Percentiles rank a stretch among this genome's conserved stretches.
phyloP scores from a whole-genome alignment of 805 yeast species.

The Candida michaelii region DNA sequence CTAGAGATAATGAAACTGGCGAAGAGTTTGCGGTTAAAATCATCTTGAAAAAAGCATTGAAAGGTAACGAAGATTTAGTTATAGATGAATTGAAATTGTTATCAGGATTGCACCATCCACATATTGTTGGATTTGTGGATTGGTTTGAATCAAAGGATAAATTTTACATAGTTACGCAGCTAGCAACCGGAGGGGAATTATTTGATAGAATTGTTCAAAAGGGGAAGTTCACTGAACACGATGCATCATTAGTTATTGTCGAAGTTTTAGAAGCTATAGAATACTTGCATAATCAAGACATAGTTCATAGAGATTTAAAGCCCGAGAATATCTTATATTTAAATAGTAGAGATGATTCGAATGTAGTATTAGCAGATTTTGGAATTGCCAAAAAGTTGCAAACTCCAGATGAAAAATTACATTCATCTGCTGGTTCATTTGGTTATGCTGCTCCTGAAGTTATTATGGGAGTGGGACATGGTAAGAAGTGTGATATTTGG shows the following conservation, averaged over 20 bases:
- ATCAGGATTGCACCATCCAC: slow-evolving; percentile 70
- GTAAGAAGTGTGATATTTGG: slow-evolving; percentile 96
- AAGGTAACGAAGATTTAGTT: slow-evolving; percentile 75
- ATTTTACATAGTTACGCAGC: slow-evolving; percentile 88
- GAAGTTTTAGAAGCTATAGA: slow-evolving; percentile 77
- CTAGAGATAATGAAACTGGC: slow-evolving; percentile 46
- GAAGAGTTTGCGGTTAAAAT: slow-evolving; percentile 90
- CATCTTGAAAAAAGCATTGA: slow-evolving; percentile 78
- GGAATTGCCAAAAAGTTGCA: slow-evolving; percentile 86
- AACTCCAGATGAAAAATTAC: slow-evolving; percentile 58
- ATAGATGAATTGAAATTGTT: slow-evolving; percentile 75
- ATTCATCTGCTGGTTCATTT: slow-evolving; percentile 82
- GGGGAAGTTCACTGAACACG: slow-evolving; percentile 86
- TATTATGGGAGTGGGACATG: slow-evolving; percentile 78
- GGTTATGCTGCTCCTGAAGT: slow-evolving; percentile 99
- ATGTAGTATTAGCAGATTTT: slow-evolving; percentile 88
- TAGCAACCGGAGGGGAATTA: slow-evolving; percentile 95
- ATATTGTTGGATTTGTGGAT: slow-evolving; percentile 85
- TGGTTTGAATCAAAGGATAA: slow-evolving; percentile 94
- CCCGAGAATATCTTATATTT: slow-evolving; percentile 89
- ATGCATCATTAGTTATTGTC: slow-evolving; percentile 72
- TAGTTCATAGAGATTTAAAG: slow-evolving; percentile 92
- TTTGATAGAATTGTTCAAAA: slow-evolving; percentile 80
- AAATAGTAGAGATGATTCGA: slow-evolving; percentile 53
- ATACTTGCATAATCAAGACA: slow-evolving; percentile 72